phyloP scores from a whole-genome alignment of 2,329 filamentous ascomycete species.

The Ceratocystis smalleyi region DNA sequence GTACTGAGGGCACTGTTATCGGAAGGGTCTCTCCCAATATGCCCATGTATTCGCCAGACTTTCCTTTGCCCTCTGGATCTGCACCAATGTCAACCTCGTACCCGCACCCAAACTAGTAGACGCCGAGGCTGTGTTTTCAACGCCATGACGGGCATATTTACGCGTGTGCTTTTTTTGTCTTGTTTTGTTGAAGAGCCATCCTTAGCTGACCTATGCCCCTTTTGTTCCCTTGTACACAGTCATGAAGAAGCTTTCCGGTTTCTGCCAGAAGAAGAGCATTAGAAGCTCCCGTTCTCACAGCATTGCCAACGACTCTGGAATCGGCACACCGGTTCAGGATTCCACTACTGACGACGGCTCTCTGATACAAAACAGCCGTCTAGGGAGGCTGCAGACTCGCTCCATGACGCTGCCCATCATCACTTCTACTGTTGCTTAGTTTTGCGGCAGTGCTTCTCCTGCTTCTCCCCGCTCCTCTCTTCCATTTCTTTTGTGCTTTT shows the following conservation, averaged over 20 bases:
- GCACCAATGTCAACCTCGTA: constrained; percentile 1
- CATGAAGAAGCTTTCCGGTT: constrained; percentile 16
- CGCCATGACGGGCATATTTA: constrained; percentile 1
- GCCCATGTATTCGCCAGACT: constrained; percentile 7
- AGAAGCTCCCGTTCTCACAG: constrained; percentile 6
- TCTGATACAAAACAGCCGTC: constrained; percentile 4
- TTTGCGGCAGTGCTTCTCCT: not conserved
- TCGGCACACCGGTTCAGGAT: constrained; percentile 14
- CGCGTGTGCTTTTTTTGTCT: not conserved
- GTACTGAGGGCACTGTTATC: constrained; percentile 6
- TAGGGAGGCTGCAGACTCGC: constrained; percentile 7
- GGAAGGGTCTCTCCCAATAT: not conserved
- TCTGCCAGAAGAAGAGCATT: constrained; percentile 9
- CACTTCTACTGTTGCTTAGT: not conserved
- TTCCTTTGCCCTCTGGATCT: not conserved
- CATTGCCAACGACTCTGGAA: constrained; percentile 16
- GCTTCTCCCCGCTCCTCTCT: not conserved
- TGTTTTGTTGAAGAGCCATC: constrained; percentile 1
- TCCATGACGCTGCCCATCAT: constrained; percentile 6
- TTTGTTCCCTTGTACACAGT: constrained; percentile 5
- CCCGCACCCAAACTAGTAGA: constrained; percentile 1
- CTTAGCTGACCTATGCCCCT: not conserved
- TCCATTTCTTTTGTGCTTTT: not conserved
- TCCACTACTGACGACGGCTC: constrained; percentile 6
- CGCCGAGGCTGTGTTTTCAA: not conserved